Evolutionary conservation across 306 rosid genomes (phyloP).

Genomic region (Leucaena leucocephala): DNA sequence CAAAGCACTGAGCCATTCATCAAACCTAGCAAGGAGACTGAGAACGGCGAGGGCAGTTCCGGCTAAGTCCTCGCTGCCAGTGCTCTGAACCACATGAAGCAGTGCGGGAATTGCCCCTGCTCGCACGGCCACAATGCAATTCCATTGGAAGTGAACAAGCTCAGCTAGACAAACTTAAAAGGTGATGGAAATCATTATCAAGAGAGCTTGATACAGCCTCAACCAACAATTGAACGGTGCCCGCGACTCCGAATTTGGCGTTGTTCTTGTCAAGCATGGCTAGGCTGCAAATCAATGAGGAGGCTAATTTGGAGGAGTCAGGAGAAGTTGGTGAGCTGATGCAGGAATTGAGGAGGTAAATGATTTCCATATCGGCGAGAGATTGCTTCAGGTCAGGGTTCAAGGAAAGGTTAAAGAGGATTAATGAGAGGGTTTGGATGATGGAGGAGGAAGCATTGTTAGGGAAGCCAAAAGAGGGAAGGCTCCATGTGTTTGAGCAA

Average conservation of each 20-base stretch:
- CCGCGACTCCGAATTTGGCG: slow-evolving; percentile 85
- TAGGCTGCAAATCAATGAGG: slow-evolving; percentile 70
- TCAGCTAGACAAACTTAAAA: slow-evolving; percentile 71
- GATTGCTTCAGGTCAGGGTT: slow-evolving; percentile 65
- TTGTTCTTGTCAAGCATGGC: slow-evolving; percentile 87
- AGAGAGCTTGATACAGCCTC: slow-evolving; percentile 42
- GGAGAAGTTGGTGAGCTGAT: slow-evolving; percentile 42
- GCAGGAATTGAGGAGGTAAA: slow-evolving; percentile 61
- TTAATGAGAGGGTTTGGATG: slow-evolving; percentile 61
- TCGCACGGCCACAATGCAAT: slow-evolving; percentile 74
- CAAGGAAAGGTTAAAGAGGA: slow-evolving; percentile 82
- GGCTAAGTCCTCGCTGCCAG: slow-evolving; percentile 50
- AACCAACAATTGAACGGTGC: slow-evolving; percentile 65
- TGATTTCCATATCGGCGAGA: slow-evolving; percentile 67
- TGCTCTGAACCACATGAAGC: slow-evolving; percentile 47
- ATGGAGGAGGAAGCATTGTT: slow-evolving; percentile 52
- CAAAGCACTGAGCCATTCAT: slow-evolving; percentile 70
- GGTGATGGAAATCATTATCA: slow-evolving; percentile 50
- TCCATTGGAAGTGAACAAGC: slow-evolving; percentile 80
- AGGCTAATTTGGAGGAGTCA: slow-evolving; percentile 55
- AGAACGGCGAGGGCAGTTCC: slow-evolving; percentile 66
- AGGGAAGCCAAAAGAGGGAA: slow-evolving; percentile 54
- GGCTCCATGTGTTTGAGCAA: slow-evolving; percentile 61
- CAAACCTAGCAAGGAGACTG: slow-evolving; percentile 68
- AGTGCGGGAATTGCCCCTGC: slow-evolving; percentile 59